Conservation (phyloP, 208 protist species). For the Wallacemonas sp. region DNA sequence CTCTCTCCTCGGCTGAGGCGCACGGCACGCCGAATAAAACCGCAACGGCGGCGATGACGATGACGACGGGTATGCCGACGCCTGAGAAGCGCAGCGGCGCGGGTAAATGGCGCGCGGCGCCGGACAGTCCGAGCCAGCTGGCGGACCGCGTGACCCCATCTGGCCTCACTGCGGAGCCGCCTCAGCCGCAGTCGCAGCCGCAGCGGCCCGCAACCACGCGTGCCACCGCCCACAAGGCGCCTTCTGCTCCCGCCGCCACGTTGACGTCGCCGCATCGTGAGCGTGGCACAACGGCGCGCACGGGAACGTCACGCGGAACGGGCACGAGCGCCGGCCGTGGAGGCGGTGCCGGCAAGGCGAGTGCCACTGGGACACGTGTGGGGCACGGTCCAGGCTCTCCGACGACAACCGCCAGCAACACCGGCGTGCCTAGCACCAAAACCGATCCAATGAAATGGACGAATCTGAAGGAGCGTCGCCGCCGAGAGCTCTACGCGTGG, state of each 20-base stretch:
- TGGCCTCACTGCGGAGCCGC: no score
- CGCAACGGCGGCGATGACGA: background rate
- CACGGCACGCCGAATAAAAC: background rate
- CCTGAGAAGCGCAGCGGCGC: background rate
- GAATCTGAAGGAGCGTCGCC: constrained; percentile 46
- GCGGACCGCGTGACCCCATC: no score
- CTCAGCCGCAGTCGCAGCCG: no score
- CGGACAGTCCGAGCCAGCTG: no score
- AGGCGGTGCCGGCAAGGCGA: background rate
- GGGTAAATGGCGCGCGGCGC: no score
- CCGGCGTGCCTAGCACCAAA: background rate
- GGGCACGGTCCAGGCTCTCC: background rate
- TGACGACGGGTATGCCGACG: constrained; percentile 8
- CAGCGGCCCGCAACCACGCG: no score
- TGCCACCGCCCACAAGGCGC: background rate
- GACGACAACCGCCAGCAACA: background rate
- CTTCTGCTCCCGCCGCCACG: no score
- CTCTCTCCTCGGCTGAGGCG: background rate
- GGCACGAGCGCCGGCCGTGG: background rate
- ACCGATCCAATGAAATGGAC: background rate
- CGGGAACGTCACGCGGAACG: background rate
- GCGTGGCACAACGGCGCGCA: background rate
- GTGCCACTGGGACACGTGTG: background rate
- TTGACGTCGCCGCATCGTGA: constrained; percentile 10
- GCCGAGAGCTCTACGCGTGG: constrained; percentile 83